Conservation (phyloP, 2,329 filamentous ascomycete species). For the Aotearoamyces nothofagi region DNA sequence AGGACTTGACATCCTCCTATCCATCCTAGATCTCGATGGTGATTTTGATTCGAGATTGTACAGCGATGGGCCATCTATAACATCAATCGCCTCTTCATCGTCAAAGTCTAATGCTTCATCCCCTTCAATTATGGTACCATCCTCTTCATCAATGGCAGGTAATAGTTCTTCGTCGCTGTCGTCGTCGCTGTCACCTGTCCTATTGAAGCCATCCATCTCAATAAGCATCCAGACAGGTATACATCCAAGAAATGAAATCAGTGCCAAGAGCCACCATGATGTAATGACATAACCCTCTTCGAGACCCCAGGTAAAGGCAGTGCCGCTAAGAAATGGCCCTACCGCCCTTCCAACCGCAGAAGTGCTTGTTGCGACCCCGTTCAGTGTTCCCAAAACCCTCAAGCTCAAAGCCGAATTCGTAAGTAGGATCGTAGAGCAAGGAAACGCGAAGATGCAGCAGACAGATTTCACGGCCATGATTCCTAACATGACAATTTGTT, state of each 20-base stretch:
- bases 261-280: slow-evolving; percentile 67
- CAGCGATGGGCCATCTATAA: slow-evolving; percentile 8
- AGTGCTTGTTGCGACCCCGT: slow-evolving; percentile 76
- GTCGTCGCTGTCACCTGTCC: slow-evolving; percentile 21
- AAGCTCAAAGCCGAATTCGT: slow-evolving; percentile 74
- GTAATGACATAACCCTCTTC: slow-evolving; percentile 61
- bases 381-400: slow-evolving; percentile 69
- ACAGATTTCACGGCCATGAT: slow-evolving; percentile 64
- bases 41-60: not conserved
- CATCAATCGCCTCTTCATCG: slow-evolving; percentile 12
- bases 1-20: slow-evolving; percentile 15
- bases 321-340: slow-evolving; percentile 62
- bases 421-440: slow-evolving; percentile 76
- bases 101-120: slow-evolving; percentile 6
- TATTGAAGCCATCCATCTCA: slow-evolving; percentile 54
- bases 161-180: slow-evolving; percentile 16
- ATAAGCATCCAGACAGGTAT: slow-evolving; percentile 61
- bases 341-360: slow-evolving; percentile 65
- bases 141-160: too few relatives aligned
- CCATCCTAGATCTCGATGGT: slow-evolving; percentile 2
- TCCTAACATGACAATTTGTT: slow-evolving; percentile 45
- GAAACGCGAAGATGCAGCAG: slow-evolving; percentile 72
- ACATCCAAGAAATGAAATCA: slow-evolving; percentile 46
- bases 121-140: slow-evolving; percentile 5
- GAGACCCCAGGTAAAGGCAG: slow-evolving; percentile 61